phyloP scores from a whole-genome alignment of 75 land plant genomes.

The Sequoiadendron giganteum region DNA sequence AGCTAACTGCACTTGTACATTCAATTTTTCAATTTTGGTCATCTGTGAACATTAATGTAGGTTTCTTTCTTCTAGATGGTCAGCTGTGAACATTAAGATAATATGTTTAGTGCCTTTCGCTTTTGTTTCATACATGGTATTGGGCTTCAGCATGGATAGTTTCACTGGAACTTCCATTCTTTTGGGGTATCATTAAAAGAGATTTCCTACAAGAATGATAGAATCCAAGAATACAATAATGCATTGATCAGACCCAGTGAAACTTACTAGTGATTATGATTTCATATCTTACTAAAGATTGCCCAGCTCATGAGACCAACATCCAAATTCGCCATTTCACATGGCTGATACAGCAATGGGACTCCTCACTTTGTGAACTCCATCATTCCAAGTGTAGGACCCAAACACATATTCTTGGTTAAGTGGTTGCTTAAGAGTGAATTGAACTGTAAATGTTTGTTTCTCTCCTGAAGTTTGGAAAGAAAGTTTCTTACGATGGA shows the following conservation, averaged over 20 bases:
- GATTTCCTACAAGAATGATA: not conserved
- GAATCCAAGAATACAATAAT: not conserved
- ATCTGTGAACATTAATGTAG: too few species aligned
- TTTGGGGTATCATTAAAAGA: not conserved
- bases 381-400: slow-evolving; percentile 20
- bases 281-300: not conserved
- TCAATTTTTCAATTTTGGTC: too few species aligned
- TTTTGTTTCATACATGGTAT: too few species aligned
- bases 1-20: too few species aligned
- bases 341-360: not conserved
- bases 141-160: not conserved
- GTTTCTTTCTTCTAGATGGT: too few species aligned
- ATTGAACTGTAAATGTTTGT: slow-evolving; percentile 43
- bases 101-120: too few species aligned
- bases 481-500: slow-evolving; percentile 7
- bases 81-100: too few species aligned
- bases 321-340: not conserved
- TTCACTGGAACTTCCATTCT: not conserved
- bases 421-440: not conserved
- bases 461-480: slow-evolving; percentile 45
- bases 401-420: slow-evolving; percentile 48
- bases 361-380: too few species aligned
- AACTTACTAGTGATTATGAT: not conserved
- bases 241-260: not conserved
- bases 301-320: not conserved